phyloP scores from a whole-genome alignment of 495 filamentous ascomycete species.

The Haplographium delicatum region DNA sequence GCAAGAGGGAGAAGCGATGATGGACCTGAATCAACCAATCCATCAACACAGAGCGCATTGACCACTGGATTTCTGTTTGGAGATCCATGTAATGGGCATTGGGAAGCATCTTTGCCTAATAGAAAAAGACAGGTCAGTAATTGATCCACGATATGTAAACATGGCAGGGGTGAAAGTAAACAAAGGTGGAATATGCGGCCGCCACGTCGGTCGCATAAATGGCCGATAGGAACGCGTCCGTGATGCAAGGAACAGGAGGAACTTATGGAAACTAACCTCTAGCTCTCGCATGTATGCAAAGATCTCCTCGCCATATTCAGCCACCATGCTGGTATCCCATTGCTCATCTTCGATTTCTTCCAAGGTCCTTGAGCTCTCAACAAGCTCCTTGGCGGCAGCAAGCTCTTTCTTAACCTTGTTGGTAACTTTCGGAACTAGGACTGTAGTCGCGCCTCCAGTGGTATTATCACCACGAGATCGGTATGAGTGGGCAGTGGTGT shows the following conservation, averaged over 20 bases:
- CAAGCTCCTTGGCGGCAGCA: slow-evolving; percentile 58
- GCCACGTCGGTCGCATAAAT: slow-evolving; percentile 1
- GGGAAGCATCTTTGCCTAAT: slow-evolving; percentile 71
- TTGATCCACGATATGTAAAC: slow-evolving; percentile 9
- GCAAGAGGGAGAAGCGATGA: slow-evolving; percentile 79
- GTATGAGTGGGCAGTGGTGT: slow-evolving; percentile 69
- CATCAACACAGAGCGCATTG: slow-evolving; percentile 95
- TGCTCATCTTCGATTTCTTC: slow-evolving; percentile 77
- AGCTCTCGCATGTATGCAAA: slow-evolving; percentile 84
- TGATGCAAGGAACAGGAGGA: background rate
- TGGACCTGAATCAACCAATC: slow-evolving; percentile 98
- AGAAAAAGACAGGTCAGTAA: slow-evolving; percentile 16
- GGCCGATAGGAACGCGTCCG: slow-evolving; percentile 7
- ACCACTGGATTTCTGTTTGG: slow-evolving; percentile 97
- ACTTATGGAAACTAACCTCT: slow-evolving; percentile 58
- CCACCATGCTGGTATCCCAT: slow-evolving; percentile 97
- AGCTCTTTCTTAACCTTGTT: slow-evolving; percentile 60
- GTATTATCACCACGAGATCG: slow-evolving; percentile 75
- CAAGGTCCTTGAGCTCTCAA: slow-evolving; percentile 48
- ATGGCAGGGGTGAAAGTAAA: slow-evolving; percentile 15
- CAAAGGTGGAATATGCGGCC: slow-evolving; percentile 6
- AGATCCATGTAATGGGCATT: slow-evolving; percentile 93
- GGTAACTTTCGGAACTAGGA: slow-evolving; percentile 68
- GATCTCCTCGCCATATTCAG: slow-evolving; percentile 93
- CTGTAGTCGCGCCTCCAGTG: slow-evolving; percentile 57